These are phyloP conservation scores for Tulasnella sp. DNA, from an alignment of 768 basidiomycete species.

Conservation along the genomic window DNA sequence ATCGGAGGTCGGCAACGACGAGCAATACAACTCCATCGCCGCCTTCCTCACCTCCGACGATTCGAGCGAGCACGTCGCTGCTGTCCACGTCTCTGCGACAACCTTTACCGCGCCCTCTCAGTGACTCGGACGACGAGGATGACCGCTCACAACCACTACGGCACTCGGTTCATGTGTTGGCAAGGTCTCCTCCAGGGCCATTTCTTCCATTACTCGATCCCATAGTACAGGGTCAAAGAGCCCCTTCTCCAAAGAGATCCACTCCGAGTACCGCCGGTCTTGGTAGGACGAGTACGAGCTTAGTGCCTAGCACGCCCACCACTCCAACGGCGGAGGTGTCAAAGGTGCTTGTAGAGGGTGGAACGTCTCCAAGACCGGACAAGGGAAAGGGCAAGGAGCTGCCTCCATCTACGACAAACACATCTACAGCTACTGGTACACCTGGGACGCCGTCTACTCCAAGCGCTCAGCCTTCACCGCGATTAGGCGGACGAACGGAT, in stretches of 20 bases:
- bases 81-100: background rate
- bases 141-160: background rate
- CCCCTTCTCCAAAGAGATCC: background rate
- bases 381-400: constrained; percentile 6
- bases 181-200: background rate
- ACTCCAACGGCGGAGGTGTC: background rate
- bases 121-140: background rate
- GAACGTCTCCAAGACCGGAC: constrained; percentile 1
- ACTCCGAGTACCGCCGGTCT: background rate
- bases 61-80: background rate
- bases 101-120: background rate
- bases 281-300: background rate
- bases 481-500: background rate
- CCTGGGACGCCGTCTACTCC: background rate
- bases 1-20: background rate
- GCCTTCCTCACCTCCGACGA: background rate
- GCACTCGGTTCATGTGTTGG: background rate
- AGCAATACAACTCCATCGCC: background rate
- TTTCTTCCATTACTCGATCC: constrained; percentile 16
- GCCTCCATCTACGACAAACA: background rate
- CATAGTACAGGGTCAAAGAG: background rate
- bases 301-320: background rate
- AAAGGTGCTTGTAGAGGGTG: background rate
- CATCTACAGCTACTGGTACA: background rate
- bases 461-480: background rate